phyloP scores from a whole-genome alignment of 2,329 filamentous ascomycete species.

The Epichloe bromicola region DNA sequence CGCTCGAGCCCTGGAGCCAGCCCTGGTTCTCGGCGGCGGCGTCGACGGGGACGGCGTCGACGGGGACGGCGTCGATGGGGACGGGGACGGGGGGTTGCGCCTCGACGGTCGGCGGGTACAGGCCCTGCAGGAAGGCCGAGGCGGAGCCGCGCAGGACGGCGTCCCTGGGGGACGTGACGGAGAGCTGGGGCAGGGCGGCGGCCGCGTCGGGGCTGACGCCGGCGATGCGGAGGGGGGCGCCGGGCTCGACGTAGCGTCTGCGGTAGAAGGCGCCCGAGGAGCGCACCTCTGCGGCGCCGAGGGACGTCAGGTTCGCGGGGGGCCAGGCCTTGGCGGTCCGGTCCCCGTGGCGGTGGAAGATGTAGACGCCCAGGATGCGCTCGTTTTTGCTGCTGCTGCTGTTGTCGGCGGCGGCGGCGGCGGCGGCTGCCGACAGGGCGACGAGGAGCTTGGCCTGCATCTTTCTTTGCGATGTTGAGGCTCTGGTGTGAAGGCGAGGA shows the following conservation, averaged over 20 bases:
- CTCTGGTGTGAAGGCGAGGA: background rate
- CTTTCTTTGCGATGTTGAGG: background rate
- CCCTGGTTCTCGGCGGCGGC: slow-evolving; percentile 41
- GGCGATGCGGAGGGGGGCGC: slow-evolving; percentile 43
- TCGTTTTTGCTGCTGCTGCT: slow-evolving; percentile 26
- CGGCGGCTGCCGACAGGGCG: slow-evolving; percentile 6
- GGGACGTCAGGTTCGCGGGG: slow-evolving; percentile 60
- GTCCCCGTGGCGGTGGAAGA: slow-evolving; percentile 86
- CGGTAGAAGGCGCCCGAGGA: slow-evolving; percentile 64
- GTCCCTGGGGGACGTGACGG: slow-evolving; percentile 57
- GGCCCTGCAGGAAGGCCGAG: slow-evolving; percentile 65
- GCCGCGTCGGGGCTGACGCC: slow-evolving; percentile 52
- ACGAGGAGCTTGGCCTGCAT: slow-evolving; percentile 30
- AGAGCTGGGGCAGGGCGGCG: slow-evolving; percentile 43
- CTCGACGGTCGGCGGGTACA: slow-evolving; percentile 20
- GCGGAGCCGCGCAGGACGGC: slow-evolving; percentile 71
- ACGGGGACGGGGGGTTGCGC: too few relatives aligned
- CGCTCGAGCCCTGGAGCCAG: slow-evolving; percentile 46
- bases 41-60: slow-evolving; percentile 39
- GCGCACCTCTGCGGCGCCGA: slow-evolving; percentile 68
- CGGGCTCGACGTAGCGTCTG: slow-evolving; percentile 54
- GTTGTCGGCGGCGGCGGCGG: slow-evolving; percentile 24
- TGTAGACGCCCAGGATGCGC: slow-evolving; percentile 67
- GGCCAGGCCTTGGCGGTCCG: slow-evolving; percentile 64
- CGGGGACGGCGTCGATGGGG: slow-evolving; percentile 42